Evolutionary conservation across 179 eudicot species (phyloP), one percentile per base, ranked within the genome.

Genomic region (Camellia oleifera): DNA sequence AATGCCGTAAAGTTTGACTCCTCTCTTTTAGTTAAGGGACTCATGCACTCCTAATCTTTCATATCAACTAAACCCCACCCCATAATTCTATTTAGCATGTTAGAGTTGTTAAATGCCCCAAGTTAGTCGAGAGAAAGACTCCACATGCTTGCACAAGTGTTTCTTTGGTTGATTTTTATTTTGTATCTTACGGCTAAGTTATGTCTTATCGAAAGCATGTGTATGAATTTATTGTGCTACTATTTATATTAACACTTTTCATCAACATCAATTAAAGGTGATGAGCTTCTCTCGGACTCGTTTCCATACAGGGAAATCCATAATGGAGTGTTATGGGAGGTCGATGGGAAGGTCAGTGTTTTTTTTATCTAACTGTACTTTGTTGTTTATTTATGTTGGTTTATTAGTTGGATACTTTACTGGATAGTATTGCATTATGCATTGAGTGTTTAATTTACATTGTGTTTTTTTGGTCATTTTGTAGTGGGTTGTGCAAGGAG

Each of bases 211-310:
- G 5, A 48, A 48, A 48, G 7, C 52, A 32, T 32, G 1, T 4
- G 52, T 4, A 48, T 48, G 52, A 48, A 32, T 48, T 48, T 48
- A 48, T 48, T 48, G 52, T 48, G 52, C 8, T 0, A 48, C 52
- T 48, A 48, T 48, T 63, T 63, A 18, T 3, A 18, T 57, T 54
- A 46, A 75, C 44, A 15, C 6, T 60, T 23, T 32, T 60, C 8
- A 2, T 48, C 53, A 69, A 63, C 8, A 2, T 48, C 53, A 69
- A 63, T 77, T 81, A 42, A 46, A 95, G 98, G 94, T 77, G 98
- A 93, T 79, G 98, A 95, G 87, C 91, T 93, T 78, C 90, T 95
- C 79, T 92, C 97, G 0, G 98, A 95, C 85, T 93, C 98, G 0
- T 95, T 92, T 57, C 82, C 89, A 0, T 93, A 93, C 95, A 90